Evolutionary conservation across 768 basidiomycete species (phyloP).

Genomic region (Tephrocybe rancida): DNA sequence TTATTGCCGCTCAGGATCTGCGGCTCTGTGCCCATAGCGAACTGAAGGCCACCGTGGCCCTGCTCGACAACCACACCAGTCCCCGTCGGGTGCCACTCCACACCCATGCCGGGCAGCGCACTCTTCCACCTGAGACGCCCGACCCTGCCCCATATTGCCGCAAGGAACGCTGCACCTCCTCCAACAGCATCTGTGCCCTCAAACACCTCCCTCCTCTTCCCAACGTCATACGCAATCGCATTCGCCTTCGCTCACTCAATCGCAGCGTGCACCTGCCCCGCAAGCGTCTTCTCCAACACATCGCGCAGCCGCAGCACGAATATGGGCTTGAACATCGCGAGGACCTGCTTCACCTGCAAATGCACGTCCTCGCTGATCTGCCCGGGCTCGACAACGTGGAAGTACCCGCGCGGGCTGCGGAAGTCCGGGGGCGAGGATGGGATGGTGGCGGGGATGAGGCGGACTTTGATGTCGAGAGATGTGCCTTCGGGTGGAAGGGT

Average conservation of each 20-base stretch:
- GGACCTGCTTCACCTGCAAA: slow-evolving; percentile 54
- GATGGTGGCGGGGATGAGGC: slow-evolving; percentile 24
- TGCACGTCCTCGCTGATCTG: slow-evolving; percentile 59
- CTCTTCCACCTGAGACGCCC: slow-evolving; percentile 52
- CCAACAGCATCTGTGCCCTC: slow-evolving; percentile 59
- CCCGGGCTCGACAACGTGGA: slow-evolving; percentile 60
- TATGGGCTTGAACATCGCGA: slow-evolving; percentile 65
- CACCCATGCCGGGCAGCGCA: slow-evolving; percentile 22
- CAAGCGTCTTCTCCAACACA: slow-evolving; percentile 61
- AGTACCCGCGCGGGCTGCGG: slow-evolving; percentile 48
- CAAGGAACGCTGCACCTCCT: slow-evolving; percentile 47
- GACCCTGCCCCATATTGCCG: slow-evolving; percentile 70
- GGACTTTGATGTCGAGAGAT: slow-evolving; percentile 57
- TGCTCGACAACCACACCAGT: slow-evolving; percentile 65
- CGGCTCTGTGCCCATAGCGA: slow-evolving; percentile 75
- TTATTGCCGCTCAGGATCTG: slow-evolving; percentile 72
- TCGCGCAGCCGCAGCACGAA: slow-evolving; percentile 57
- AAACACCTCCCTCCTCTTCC: slow-evolving; percentile 62
- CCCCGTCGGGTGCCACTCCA: slow-evolving; percentile 58
- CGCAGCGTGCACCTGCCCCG: slow-evolving; percentile 51
- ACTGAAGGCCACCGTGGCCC: slow-evolving; percentile 25
- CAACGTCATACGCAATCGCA: slow-evolving; percentile 59
- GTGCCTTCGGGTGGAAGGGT: slow-evolving; percentile 67
- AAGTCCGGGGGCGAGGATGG: slow-evolving; percentile 34
- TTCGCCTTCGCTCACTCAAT: slow-evolving; percentile 56